Evolutionary conservation across 257 asterid species (phyloP), one percentile per base, ranked within the genome.

Genomic region (Salvia hispanica): DNA sequence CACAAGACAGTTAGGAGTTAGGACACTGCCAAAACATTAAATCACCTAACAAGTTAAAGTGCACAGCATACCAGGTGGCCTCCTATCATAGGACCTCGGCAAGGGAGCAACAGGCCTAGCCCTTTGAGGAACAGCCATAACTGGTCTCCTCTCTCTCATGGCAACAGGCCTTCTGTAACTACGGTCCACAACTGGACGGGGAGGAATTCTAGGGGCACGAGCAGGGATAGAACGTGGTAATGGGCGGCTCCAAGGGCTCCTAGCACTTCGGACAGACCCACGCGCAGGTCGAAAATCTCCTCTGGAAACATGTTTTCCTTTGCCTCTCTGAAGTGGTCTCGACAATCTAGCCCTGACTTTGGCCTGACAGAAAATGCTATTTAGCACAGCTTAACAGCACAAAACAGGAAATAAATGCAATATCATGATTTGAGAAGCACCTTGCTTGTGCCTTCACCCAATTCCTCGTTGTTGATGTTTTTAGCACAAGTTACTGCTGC

Each of bases 271-370:
- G 73, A 67, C 39, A 18, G 92, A 72, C 16, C 81, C 85, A 60
- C 84, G 96, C 8, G 77, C 80, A 65, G 91, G 74, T 9, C 95
- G 87, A 58, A 68, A 67, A 64, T 89, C 95, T 71, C 84, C 96
- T 34, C 93, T 91, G 25, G 84, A 58, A 71, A 71, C 84, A 71
- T 86, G 88, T 74, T 89, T 94, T 46, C 99, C 96, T 81, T 80
- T 94, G 71, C 96, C 95, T 76, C 98, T 87, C 82, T 89, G 96
- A 73, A 94, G 96, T 18, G 99, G 99, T 69, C 99, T 88, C 21
- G 99, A 94, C 74, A 94, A 77, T 74, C 99, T 83, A 69, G 98
- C 99, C 85, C 99, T 78, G 68, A 94, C 96, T 83, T 91, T 94
- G 74, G 81, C 96, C 99, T 94, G 91, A 69, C 85, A 72, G 28